Percentiles rank a stretch among this genome's conserved stretches.
These are phyloP conservation scores for Eruca vesicaria DNA, from an alignment of 441 rosid species.

Conservation along the genomic window DNA sequence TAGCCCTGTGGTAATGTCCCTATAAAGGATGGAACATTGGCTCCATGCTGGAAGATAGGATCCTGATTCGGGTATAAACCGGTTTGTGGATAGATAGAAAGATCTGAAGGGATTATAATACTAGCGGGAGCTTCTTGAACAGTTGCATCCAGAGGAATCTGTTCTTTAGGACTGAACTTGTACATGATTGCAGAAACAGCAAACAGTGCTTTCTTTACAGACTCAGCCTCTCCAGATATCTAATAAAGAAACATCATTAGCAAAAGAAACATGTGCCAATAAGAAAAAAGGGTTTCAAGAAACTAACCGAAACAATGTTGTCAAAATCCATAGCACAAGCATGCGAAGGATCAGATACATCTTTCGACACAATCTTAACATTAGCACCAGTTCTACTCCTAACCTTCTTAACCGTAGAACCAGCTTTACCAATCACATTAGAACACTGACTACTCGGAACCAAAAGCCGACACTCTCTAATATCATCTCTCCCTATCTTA, in stretches of 20 bases:
- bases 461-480: constrained; percentile 78
- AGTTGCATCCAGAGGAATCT: constrained; percentile 76
- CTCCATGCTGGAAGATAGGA: constrained; percentile 51
- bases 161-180: constrained; percentile 83
- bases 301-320: constrained; percentile 75
- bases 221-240: constrained; percentile 80
- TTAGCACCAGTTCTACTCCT: constrained; percentile 69
- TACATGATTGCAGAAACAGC: constrained; percentile 91
- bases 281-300: neutral
- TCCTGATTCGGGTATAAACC: constrained; percentile 72
- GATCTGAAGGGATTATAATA: constrained; percentile 88
- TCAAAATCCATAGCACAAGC: constrained; percentile 95
- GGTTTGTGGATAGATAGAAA: constrained; percentile 69
- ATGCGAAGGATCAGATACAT: constrained; percentile 77
- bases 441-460: constrained; percentile 96
- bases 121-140: constrained; percentile 68
- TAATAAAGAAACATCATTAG: constrained; percentile 19
- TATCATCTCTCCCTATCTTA: constrained; percentile 52
- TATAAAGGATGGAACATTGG: constrained; percentile 63
- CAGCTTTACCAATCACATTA: constrained; percentile 86
- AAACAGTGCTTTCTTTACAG: constrained; percentile 82
- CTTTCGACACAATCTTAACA: constrained; percentile 74
- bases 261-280: neutral
- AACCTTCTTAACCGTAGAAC: constrained; percentile 72
- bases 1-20: constrained; percentile 71